These are phyloP conservation scores for Daedaleopsis sinensis DNA, from an alignment of 768 basidiomycete genomes.

Conservation along the genomic window DNA sequence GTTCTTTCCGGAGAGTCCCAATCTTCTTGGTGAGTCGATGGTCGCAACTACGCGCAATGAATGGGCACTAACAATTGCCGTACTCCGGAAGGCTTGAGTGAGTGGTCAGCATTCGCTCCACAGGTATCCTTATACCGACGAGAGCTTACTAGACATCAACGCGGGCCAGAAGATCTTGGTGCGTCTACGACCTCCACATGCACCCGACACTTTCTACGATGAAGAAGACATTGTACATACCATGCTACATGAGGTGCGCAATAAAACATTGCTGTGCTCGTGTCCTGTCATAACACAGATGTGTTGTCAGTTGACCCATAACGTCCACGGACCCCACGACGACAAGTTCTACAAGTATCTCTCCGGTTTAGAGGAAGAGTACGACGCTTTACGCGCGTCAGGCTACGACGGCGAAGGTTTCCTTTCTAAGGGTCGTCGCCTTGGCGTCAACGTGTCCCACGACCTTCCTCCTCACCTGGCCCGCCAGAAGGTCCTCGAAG, in stretches of 20 bases:
- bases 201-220: constrained; percentile 70
- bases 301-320: constrained; percentile 73
- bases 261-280: not conserved
- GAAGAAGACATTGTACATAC: constrained; percentile 77
- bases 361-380: constrained; percentile 79
- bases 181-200: constrained; percentile 72
- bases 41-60: not conserved
- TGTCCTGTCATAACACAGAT: not conserved
- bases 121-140: constrained; percentile 9
- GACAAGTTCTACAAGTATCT: constrained; percentile 80
- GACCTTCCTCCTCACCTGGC: constrained; percentile 69
- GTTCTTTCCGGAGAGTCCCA: constrained; percentile 79
- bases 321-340: constrained; percentile 89
- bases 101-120: constrained; percentile 17
- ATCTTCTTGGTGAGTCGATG: constrained; percentile 63
- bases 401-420: constrained; percentile 95
- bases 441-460: constrained; percentile 72
- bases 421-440: constrained; percentile 67
- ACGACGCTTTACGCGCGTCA: constrained; percentile 71
- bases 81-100: constrained; percentile 39
- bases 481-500: constrained; percentile 68
- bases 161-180: constrained; percentile 82
- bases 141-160: constrained; percentile 60
- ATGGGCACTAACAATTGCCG: constrained; percentile 1
- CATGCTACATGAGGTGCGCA: constrained; percentile 86